A percentile compares a stretch with the other conserved stretches of the same genome.
Evolutionary conservation across 2,329 filamentous ascomycete genomes (phyloP).

Genomic region (Calcarisporium arbuscula): DNA sequence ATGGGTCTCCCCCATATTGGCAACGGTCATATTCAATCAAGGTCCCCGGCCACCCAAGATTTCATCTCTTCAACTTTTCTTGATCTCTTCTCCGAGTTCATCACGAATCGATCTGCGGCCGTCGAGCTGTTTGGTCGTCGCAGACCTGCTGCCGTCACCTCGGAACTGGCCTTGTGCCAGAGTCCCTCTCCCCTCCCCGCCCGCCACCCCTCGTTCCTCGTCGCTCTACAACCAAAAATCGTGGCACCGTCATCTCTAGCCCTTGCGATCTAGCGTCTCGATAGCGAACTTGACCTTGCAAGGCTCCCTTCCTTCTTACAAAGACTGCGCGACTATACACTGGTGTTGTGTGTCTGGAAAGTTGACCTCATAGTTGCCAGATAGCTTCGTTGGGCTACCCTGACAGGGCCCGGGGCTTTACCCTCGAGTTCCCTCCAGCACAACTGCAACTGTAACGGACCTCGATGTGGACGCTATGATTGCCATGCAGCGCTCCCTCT

Average conservation of each 20-base stretch:
- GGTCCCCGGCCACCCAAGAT: not conserved
- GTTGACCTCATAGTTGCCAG: not conserved
- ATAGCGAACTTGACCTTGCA: not conserved
- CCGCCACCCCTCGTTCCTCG: slow-evolving; percentile 2
- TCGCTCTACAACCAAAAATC: slow-evolving; percentile 7
- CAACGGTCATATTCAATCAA: slow-evolving; percentile 1
- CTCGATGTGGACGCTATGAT: slow-evolving; percentile 49
- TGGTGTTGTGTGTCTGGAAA: not conserved
- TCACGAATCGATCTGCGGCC: too few species aligned
- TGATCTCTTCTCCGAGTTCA: not conserved
- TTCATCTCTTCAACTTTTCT: not conserved
- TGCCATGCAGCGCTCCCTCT: slow-evolving; percentile 56
- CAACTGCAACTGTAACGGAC: too few species aligned
- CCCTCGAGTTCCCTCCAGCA: too few species aligned
- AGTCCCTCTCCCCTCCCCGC: slow-evolving; percentile 1
- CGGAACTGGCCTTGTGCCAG: slow-evolving; percentile 11
- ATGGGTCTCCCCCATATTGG: slow-evolving; percentile 2
- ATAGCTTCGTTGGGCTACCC: too few species aligned
- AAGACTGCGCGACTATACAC: not conserved
- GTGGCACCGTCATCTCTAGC: not conserved
- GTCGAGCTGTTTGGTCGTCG: too few species aligned
- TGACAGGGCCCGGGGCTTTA: too few species aligned
- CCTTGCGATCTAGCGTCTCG: not conserved
- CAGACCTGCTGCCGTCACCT: too few species aligned
- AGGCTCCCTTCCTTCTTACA: not conserved